phyloP scores from a whole-genome alignment of 2,329 filamentous ascomycete species.

The Alternaria gaisen region DNA sequence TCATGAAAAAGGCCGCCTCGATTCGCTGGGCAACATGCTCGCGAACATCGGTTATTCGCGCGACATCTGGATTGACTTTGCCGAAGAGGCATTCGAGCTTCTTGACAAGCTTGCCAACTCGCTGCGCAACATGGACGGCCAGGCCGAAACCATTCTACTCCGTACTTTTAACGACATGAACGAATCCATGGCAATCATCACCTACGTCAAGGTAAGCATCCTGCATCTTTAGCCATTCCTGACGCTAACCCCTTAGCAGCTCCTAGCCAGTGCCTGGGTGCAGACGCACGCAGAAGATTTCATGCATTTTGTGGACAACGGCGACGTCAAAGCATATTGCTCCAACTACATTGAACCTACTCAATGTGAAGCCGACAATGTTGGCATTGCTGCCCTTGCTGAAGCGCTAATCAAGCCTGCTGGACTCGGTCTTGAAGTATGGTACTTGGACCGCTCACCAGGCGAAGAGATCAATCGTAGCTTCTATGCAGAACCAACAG shows the following conservation, averaged over 20 bases:
- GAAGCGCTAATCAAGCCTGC: constrained; percentile 82
- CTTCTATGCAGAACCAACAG: constrained; percentile 67
- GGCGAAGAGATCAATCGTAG: constrained; percentile 76
- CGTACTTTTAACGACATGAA: constrained; percentile 77
- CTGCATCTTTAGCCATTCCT: background rate
- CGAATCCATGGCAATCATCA: constrained; percentile 79
- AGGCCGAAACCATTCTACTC: constrained; percentile 62
- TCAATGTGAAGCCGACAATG: constrained; percentile 86
- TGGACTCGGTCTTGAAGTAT: constrained; percentile 82
- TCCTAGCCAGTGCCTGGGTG: constrained; percentile 86
- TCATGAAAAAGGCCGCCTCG: constrained; percentile 76
- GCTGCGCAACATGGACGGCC: constrained; percentile 64
- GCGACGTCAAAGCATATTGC: constrained; percentile 74
- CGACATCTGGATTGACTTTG: constrained; percentile 82
- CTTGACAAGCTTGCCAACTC: constrained; percentile 69
- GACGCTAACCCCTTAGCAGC: constrained; percentile 56
- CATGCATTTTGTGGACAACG: constrained; percentile 69
- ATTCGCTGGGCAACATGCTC: constrained; percentile 74
- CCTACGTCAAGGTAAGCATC: constrained; percentile 73
- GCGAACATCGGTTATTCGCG: constrained; percentile 72
- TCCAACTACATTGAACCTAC: constrained; percentile 74
- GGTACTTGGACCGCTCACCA: constrained; percentile 87
- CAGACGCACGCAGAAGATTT: constrained; percentile 76
- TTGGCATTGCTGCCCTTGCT: constrained; percentile 80
- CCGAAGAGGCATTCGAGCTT: constrained; percentile 75